Evolutionary conservation across 1,139 yeast species (phyloP), one percentile per base, ranked within the genome.

Genomic region (Scheffersomyces cryptocercus): DNA sequence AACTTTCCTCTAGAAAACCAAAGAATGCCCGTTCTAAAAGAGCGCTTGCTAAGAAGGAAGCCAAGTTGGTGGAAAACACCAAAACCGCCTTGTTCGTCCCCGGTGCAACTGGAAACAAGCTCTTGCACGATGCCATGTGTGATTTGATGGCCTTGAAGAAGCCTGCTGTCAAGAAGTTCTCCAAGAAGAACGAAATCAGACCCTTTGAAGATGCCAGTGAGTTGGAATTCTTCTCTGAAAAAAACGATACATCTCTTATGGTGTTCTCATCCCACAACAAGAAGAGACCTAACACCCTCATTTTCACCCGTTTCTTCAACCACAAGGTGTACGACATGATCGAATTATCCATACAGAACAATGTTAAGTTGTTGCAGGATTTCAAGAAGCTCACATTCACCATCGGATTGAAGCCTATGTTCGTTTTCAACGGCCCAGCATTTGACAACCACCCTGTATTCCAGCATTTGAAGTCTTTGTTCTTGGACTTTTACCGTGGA

Each of bases 1-100:
- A 48, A 47, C 49, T n/a, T n/a, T 13, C 7, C 20, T 14, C 8
- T 14, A 57, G 68, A 35, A 75, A 74, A 53, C 98, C 99, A 38
- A 91, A 90, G 70, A 93, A 86, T 62, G 97, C 97, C 46, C 89
- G 99, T 62, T 82, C 97, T 44, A 95, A 95, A 73, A 83, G 99
- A 65, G 98, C 96, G 11, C 65, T 91, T 55, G 96, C 91, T 49
- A 86, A 87, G 59, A 85, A 82, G 56, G 97, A 89, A 59, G 84
- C 98, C 45, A 93, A 90, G 70, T 68, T 89, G 42, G 86, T 85
- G 11, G 99, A 93, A 65, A 91, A 93, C 65, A 83, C 87, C 52
- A 95, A 95, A 69, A 79, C 82, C 44, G 98, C 97, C 0, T 76
- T 93, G 46, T 93, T 93, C 60, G 84, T 93, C 37, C 97, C 97